Evolutionary conservation across 352 stramenopile species (phyloP).

Genomic region (Peronospora destructor): DNA sequence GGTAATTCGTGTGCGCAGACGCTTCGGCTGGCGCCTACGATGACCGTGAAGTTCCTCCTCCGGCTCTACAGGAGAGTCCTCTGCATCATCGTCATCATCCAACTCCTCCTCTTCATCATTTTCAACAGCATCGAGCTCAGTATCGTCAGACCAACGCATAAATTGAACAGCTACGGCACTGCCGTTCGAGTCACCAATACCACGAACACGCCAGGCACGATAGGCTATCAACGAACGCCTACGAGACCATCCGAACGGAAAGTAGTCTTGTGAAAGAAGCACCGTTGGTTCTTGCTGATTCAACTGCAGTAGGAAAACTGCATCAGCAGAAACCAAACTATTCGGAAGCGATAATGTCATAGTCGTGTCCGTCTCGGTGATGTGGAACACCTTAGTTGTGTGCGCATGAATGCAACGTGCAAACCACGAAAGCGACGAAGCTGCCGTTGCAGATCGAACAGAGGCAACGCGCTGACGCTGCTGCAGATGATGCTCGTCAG

Average conservation of each 20-base stretch:
- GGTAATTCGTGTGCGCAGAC: conserved; percentile 51
- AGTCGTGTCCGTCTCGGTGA: conserved; percentile 53
- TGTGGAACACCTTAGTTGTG: conserved; percentile 42
- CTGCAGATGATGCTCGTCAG: conserved; percentile 38
- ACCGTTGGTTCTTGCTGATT: conserved; percentile 38
- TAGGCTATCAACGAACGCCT: conserved; percentile 53
- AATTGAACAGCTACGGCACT: conserved; percentile 47
- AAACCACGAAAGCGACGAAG: conserved; percentile 43
- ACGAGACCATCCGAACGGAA: conserved; percentile 47
- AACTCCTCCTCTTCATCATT: conserved; percentile 41
- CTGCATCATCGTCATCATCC: conserved; percentile 32
- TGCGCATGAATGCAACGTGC: conserved; percentile 47
- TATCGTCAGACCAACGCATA: conserved; percentile 59
- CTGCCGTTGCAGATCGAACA: conserved; percentile 22
- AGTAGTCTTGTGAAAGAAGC: conserved; percentile 45
- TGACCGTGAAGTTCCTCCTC: conserved; percentile 40
- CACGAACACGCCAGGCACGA: conserved; percentile 53
- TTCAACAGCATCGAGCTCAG: conserved; percentile 22
- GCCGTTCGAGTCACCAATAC: conserved; percentile 41
- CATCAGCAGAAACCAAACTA: conserved; percentile 47
- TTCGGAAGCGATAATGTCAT: conserved; percentile 54
- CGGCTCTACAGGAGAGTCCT: conserved; percentile 37
- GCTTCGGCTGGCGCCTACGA: conserved; percentile 17
- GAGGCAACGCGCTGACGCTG: conserved; percentile 29
- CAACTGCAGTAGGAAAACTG: conserved; percentile 46